Evolutionary conservation across 352 stramenopile genomes (phyloP), one percentile per base, ranked within the genome.

Genomic region (Phytophthora tentaculata): DNA sequence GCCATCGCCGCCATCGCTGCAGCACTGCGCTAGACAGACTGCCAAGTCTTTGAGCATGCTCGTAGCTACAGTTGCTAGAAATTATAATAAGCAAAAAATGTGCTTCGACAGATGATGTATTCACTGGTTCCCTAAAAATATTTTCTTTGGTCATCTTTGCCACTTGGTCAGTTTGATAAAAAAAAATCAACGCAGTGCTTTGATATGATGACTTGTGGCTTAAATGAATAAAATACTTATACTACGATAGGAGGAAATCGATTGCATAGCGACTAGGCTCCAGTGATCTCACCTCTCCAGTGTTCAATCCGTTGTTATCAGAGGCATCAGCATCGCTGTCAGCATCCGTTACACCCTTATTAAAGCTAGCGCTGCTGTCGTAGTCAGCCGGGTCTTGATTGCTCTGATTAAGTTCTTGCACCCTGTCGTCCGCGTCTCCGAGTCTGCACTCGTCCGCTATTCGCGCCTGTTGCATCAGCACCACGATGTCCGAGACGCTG

Each of bases 391-490:
- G 9, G 7, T 67, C 62, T 39, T 51, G 29, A 19, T 69, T 63
- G 9, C 69, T 56, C 10, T 64, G 14, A 35, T 69, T 24, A 2
- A 58, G 35, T 28, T 74, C 64, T 19, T 67, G 51, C 1, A 64
- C 29, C 35, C 48, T 13, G 26, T 48, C 17, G 9, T 44, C 65
- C 12, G 80, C 67, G 13, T 79, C 66, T 1, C 74, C 76, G 8
- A 87, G 64, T 56, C 77, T 51, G 51, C 66, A 74, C 45, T 81
- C 73, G 49, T 84, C 67, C 1, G 71, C 64, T 69, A 92, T 86
- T 19, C 57, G 56, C 6, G 81, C 79, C 32, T 89, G 61, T 19
- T 80, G 61, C 76, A 91, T 86, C 5, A 90, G 64, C 48, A 68
- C 24, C 9, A 68, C 62, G 19, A 90, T 74, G 45, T 91, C 85